Percentiles rank a stretch among this genome's conserved stretches.
Conservation (phyloP, 768 basidiomycete species). For the Imleria badia region DNA sequence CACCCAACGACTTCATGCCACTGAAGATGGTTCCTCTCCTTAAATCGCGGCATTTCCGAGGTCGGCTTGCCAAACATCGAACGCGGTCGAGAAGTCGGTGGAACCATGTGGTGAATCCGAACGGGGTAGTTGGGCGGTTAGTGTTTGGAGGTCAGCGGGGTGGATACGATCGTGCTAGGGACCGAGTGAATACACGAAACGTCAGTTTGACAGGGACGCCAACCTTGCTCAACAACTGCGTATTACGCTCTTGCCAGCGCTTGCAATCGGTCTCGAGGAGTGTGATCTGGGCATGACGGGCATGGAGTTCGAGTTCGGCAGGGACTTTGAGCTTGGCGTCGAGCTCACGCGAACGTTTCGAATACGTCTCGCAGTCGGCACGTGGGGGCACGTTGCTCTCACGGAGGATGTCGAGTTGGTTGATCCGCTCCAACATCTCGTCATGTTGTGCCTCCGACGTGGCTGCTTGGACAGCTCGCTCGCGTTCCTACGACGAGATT, state of each 20-base stretch:
- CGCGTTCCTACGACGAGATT: constrained; percentile 63
- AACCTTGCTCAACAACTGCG: constrained; percentile 79
- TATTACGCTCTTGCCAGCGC: constrained; percentile 82
- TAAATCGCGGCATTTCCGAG: constrained; percentile 54
- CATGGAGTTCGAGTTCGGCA: constrained; percentile 68
- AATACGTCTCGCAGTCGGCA: constrained; percentile 68
- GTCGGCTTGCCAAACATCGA: constrained; percentile 46
- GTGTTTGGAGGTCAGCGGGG: constrained; percentile 79
- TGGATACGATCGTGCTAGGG: constrained; percentile 83
- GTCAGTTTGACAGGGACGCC: neutral
- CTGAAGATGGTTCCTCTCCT: constrained; percentile 59
- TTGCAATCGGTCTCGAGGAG: constrained; percentile 75
- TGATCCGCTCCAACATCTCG: constrained; percentile 82
- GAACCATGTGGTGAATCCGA: constrained; percentile 15
- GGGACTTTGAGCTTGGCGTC: constrained; percentile 59
- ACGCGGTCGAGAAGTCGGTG: constrained; percentile 21
- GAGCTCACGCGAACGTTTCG: constrained; percentile 66
- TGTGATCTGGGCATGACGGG: constrained; percentile 61
- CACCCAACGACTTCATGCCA: constrained; percentile 64
- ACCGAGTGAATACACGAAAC: neutral
- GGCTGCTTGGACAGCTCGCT: constrained; percentile 68
- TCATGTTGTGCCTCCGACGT: constrained; percentile 77
- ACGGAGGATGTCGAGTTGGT: constrained; percentile 79
- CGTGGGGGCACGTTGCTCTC: constrained; percentile 88
- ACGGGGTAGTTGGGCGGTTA: constrained; percentile 37